Conservation (phyloP, 169 alveolate genomes). For the Toxoplasma gondii region DNA sequence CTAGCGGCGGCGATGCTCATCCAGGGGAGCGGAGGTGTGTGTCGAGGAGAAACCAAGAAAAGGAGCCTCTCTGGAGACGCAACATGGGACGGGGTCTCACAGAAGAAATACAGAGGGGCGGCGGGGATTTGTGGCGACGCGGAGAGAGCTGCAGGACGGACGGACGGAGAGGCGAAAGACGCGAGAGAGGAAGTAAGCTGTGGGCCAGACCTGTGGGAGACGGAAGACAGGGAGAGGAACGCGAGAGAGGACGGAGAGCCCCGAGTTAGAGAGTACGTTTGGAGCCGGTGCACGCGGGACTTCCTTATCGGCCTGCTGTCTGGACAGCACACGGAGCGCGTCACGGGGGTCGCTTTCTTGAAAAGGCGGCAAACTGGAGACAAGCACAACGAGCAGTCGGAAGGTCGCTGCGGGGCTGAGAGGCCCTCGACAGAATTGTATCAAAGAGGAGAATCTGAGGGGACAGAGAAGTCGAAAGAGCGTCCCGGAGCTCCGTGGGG, state of each 20-base stretch:
- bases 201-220: not conserved
- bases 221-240: not conserved
- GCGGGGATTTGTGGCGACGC: no score
- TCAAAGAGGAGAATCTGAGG: no score
- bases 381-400: not conserved
- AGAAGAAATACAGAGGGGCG: no score
- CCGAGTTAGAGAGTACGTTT: not conserved
- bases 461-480: not conserved
- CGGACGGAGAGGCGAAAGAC: not conserved
- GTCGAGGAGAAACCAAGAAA: not conserved
- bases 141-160: not conserved
- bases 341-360: not conserved
- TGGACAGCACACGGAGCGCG: not conserved
- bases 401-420: not conserved
- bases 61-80: no score
- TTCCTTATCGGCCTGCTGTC: not conserved
- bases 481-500: not conserved
- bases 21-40: not conserved
- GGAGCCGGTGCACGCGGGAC: not conserved
- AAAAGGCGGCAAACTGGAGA: not conserved
- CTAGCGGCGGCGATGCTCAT: not conserved
- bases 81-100: no score
- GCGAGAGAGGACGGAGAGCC: not conserved
- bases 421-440: no score
- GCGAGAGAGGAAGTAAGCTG: no score